Evolutionary conservation across 345 rosid species (phyloP).

Genomic region (Cardamine resedifolia): DNA sequence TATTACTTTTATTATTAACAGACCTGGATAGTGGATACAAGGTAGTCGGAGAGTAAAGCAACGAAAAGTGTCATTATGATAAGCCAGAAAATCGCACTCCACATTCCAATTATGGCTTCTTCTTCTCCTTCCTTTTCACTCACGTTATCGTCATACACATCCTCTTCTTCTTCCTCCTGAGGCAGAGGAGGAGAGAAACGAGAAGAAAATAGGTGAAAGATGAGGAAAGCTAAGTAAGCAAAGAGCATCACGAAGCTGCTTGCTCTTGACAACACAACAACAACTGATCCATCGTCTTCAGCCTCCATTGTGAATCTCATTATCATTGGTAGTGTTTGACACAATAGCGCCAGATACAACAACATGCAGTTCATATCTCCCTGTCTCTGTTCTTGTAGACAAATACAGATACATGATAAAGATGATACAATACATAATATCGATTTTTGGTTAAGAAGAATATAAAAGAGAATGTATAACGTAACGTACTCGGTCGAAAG

Average conservation of each 20-base stretch:
- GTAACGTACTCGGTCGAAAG: conserved; percentile 66
- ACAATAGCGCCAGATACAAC: conserved; percentile 68
- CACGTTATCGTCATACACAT: conserved; percentile 44
- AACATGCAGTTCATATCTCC: conserved; percentile 80
- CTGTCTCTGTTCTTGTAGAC: conserved; percentile 57
- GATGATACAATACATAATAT: background rate
- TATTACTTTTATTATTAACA: background rate
- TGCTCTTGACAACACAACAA: conserved; percentile 68
- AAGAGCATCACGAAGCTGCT: conserved; percentile 84
- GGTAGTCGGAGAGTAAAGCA: conserved; percentile 80
- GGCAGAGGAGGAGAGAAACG: conserved; percentile 29
- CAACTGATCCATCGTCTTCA: conserved; percentile 28
- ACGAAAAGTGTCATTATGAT: conserved; percentile 70
- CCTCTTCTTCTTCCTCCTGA: conserved; percentile 44
- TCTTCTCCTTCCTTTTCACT: conserved; percentile 67
- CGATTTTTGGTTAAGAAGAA: background rate
- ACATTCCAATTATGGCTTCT: conserved; percentile 70
- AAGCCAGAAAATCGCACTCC: conserved; percentile 81
- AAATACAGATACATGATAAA: background rate
- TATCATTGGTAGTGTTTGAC: conserved; percentile 76
- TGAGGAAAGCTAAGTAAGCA: conserved; percentile 69
- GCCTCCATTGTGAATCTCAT: conserved; percentile 42
- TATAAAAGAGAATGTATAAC: background rate
- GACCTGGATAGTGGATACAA: conserved; percentile 92
- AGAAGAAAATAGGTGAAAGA: conserved; percentile 86